These are phyloP conservation scores for Carex sylvatica DNA, from an alignment of 202 grass and related monocot genomes.

Conservation along the genomic window DNA sequence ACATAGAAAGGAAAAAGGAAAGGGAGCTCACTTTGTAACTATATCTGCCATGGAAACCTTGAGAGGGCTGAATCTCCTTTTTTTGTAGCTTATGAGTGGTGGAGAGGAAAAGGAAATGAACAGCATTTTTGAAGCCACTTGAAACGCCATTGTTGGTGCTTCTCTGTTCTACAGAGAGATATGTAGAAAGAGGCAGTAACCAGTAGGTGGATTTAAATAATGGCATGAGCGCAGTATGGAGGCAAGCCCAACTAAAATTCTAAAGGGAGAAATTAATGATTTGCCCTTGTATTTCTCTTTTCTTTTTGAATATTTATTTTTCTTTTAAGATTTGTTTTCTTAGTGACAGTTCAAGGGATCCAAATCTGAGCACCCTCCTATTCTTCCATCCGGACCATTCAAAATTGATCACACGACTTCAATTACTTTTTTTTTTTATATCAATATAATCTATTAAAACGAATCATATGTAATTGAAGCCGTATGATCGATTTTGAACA, in stretches of 20 bases:
- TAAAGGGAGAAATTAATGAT: background rate
- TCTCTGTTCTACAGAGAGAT: background rate
- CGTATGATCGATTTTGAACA: too few species aligned
- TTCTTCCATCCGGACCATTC: too few species aligned
- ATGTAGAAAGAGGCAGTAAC: background rate
- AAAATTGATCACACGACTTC: too few species aligned
- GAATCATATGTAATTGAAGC: too few species aligned
- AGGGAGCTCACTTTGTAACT: background rate
- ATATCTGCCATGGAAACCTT: background rate
- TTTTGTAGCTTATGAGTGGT: background rate
- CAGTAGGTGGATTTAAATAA: background rate
- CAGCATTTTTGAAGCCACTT: background rate
- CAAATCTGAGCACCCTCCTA: too few species aligned
- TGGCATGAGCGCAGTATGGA: background rate
- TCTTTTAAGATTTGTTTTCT: too few species aligned
- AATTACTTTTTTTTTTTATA: too few species aligned
- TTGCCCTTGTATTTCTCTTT: background rate
- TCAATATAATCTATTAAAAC: too few species aligned
- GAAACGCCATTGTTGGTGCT: slow-evolving; percentile 6
- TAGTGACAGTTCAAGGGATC: too few species aligned
- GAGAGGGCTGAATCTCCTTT: background rate
- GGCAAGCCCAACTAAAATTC: background rate
- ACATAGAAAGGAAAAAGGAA: background rate
- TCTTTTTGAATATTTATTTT: background rate
- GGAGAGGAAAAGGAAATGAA: background rate